A percentile compares a stretch with the other conserved stretches of the same genome.
Conservation (phyloP, 257 asterid genomes). For the Plantago elongata region DNA sequence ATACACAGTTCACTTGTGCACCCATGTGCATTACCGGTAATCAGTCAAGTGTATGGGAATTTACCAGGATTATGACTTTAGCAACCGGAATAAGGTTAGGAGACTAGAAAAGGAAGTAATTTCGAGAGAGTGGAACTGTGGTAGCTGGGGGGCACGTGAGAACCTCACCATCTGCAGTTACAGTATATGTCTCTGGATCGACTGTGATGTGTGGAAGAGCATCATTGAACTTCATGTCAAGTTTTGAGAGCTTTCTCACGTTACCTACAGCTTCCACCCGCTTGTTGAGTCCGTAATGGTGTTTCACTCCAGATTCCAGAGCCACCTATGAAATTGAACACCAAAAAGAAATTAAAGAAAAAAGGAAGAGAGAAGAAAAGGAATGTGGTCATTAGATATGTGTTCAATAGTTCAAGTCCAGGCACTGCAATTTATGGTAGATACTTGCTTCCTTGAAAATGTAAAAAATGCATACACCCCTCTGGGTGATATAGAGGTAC, state of each 20-base stretch:
- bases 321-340: constrained; percentile 44
- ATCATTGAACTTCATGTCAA: constrained; percentile 84
- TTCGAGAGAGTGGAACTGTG: constrained; percentile 75
- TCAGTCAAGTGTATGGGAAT: neutral
- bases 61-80: neutral
- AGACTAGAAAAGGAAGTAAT: constrained; percentile 72
- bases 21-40: neutral
- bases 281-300: constrained; percentile 62
- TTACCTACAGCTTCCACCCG: constrained; percentile 68
- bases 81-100: constrained; percentile 7
- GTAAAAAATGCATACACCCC: too few species aligned
- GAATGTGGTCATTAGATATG: too few species aligned
- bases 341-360: too few species aligned
- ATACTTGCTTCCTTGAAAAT: too few species aligned
- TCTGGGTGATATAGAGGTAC: too few species aligned
- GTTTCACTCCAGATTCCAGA: constrained; percentile 46
- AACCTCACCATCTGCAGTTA: constrained; percentile 64
- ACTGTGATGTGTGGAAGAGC: constrained; percentile 79
- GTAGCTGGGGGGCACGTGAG: constrained; percentile 69
- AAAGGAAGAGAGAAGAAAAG: too few species aligned
- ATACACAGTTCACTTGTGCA: neutral
- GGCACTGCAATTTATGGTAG: too few species aligned
- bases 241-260: constrained; percentile 65
- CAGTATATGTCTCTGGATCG: constrained; percentile 80
- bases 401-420: too few species aligned